phyloP scores from a whole-genome alignment of 164 flowering plant genomes.

The Taxillus chinensis region DNA sequence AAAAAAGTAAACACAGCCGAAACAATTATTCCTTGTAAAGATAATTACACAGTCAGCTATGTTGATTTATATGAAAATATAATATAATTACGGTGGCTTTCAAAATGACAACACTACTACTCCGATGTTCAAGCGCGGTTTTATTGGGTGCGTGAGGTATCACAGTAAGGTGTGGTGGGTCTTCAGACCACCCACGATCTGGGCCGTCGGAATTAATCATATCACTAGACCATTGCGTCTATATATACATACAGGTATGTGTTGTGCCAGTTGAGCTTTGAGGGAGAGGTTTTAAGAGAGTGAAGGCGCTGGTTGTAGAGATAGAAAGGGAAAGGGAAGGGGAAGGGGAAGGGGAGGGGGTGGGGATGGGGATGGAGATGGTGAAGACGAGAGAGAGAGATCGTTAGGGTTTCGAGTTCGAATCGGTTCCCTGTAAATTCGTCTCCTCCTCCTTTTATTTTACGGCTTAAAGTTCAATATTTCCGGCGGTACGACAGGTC shows the following conservation, averaged over 20 bases:
- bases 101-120: too few species aligned
- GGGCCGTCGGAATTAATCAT: background rate
- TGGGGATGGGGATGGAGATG: background rate
- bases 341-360: background rate
- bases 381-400: conserved; percentile 6
- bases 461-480: background rate
- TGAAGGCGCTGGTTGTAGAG: background rate
- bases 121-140: background rate
- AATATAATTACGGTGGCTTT: too few species aligned
- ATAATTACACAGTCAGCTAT: too few species aligned
- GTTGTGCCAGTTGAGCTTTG: too few species aligned
- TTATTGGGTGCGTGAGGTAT: background rate
- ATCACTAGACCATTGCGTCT: too few species aligned
- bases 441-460: background rate
- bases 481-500: background rate
- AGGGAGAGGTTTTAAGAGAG: too few species aligned
- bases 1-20: too few species aligned
- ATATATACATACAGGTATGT: too few species aligned
- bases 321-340: background rate
- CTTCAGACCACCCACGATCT: background rate
- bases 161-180: background rate
- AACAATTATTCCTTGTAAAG: too few species aligned
- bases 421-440: background rate
- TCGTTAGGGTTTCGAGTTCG: conserved; percentile 2
- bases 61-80: too few species aligned